Evolutionary conservation across 768 basidiomycete species (phyloP).

Genomic region (Dacryopinax primogenitus): DNA sequence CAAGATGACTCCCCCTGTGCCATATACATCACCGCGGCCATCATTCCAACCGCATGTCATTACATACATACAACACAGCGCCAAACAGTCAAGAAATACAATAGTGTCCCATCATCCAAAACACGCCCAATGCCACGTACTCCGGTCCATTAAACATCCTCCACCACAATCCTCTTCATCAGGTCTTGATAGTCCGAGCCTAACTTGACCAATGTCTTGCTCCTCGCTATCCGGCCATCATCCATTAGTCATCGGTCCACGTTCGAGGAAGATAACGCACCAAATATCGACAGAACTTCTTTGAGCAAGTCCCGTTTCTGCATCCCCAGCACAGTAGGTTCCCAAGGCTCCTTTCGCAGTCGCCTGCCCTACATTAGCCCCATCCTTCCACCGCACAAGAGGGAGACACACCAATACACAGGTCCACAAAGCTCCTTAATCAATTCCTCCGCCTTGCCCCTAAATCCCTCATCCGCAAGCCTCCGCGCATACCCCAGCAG

Average conservation of each 20-base stretch:
- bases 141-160: not conserved
- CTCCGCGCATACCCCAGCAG: slow-evolving; percentile 66
- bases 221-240: slow-evolving; percentile 45
- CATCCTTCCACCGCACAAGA: not conserved
- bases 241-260: slow-evolving; percentile 13
- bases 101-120: not conserved
- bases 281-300: slow-evolving; percentile 67
- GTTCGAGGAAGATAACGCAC: slow-evolving; percentile 35
- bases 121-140: not conserved
- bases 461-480: slow-evolving; percentile 80
- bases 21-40: no score
- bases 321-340: slow-evolving; percentile 53
- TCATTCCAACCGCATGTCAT: no score
- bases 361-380: slow-evolving; percentile 37
- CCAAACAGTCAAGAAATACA: no score
- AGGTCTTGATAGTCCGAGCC: slow-evolving; percentile 74
- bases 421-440: slow-evolving; percentile 84
- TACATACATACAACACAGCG: no score
- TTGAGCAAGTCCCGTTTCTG: slow-evolving; percentile 69
- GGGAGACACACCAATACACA: slow-evolving; percentile 59
- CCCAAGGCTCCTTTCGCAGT: slow-evolving; percentile 52
- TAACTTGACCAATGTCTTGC: slow-evolving; percentile 60
- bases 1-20: no score
- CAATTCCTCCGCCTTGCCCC: slow-evolving; percentile 79
- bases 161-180: slow-evolving; percentile 26